Base-by-base conservation (phyloP, 768 basidiomycete genomes). In the Kwoniella botswanensis region DNA sequence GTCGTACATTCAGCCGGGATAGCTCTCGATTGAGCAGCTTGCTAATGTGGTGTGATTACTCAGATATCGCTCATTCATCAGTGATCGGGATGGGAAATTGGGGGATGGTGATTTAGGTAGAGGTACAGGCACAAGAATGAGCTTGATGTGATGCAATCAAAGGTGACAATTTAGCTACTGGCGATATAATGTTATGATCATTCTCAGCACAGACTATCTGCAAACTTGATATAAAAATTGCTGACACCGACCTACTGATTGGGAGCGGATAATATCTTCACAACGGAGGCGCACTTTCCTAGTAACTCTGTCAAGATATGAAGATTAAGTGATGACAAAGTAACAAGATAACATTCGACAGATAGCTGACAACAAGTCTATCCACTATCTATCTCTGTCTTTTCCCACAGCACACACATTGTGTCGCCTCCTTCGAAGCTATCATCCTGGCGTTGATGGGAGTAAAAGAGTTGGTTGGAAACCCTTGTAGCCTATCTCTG, bases 21-120 rank as follows among this genome's bases (percentile, higher is more conserved):
- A 35, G 7, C 4, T 13, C 5, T 35, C 3, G 56, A 18, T 21
- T 1, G 24, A 18, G 7, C 17, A 18, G 29, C 65, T 43, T 66
- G 18, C 24, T 58, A 61, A 71, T 29, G 69, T 52, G 35, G 4
- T 18, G 56, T 17, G 2, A 9, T 21, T 29, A 15, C n/a, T 15
- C 57, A 82, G 80, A 43, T 82, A 83, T 57, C 69, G 68, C n/a
- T 69, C 71, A 3, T 83, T 83, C 61, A 67, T 75, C 2, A 67
- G 65, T 35, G 81, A 80, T 55, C 65, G 81, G 4, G 76, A 76
- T 67, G 81, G 82, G 1, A 61, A 63, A n/a, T 70, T 83, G 70
- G 71, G 64, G 7, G 74, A 80, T 69, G 82, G 82, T 0, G 76
- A 83, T 58, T 29, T 72, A 1, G 79, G 79, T 3, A 64, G 73